A percentile compares a stretch with the other conserved stretches of the same genome.
Conservation (phyloP, 305 asterid species). For the Withania somnifera region DNA sequence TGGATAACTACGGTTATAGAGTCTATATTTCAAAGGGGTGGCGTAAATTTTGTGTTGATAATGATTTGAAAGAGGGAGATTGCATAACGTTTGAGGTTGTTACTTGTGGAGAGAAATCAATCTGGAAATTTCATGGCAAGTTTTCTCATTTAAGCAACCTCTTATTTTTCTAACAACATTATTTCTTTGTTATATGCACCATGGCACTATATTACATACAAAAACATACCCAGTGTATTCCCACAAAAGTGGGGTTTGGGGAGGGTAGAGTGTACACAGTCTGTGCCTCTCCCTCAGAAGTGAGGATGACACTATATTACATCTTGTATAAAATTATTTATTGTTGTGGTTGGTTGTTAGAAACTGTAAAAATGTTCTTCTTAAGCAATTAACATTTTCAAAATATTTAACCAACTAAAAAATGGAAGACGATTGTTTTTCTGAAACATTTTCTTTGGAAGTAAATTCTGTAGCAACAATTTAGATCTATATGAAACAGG, state of each 20-base stretch:
- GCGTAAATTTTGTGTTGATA: neutral
- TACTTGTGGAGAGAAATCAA: neutral
- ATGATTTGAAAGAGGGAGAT: constrained; percentile 5
- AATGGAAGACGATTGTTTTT: too few relatives aligned
- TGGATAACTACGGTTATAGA: neutral
- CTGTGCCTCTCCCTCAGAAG: too few relatives aligned
- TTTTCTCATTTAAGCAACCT: neutral
- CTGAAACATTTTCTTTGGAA: too few relatives aligned
- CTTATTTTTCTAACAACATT: neutral
- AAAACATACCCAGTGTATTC: too few relatives aligned
- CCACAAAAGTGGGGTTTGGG: too few relatives aligned
- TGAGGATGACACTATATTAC: neutral
- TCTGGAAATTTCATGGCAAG: neutral
- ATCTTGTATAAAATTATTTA: neutral
- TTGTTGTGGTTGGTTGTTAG: neutral
- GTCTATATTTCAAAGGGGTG: neutral
- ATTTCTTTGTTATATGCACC: neutral
- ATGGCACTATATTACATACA: neutral
- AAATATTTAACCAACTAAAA: too few relatives aligned
- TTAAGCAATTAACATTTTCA: too few relatives aligned
- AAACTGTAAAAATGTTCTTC: too few relatives aligned
- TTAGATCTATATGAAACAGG: too few relatives aligned
- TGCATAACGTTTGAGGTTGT: neutral
- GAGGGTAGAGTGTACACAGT: too few relatives aligned
- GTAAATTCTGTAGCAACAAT: too few relatives aligned